Evolutionary conservation across 2,329 filamentous ascomycete species (phyloP), one percentile per base, ranked within the genome.

Genomic region (Emmonsia crescens): DNA sequence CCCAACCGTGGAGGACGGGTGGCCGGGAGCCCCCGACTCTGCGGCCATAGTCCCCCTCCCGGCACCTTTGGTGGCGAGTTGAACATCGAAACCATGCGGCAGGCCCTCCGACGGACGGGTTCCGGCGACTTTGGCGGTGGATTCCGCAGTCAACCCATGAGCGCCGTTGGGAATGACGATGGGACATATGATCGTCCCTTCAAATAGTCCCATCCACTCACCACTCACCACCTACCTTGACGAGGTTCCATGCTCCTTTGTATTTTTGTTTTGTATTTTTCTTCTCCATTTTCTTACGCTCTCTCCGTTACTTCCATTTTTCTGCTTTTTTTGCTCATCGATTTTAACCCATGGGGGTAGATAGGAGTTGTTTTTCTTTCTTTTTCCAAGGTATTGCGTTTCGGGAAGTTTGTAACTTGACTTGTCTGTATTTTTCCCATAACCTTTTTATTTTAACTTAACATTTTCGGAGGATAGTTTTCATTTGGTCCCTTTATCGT

Each of bases 1-100:
- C 86, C 89, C 1, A 74, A 76, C 61, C 75, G 69, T 74, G 83
- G 69, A 73, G 40, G 40, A 4, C 75, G 76, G 59, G 74, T 84
- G 8, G 74, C 89, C 21, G 84, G 81, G 40, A 91, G 88, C 71
- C 88, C 87, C 21, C 67, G 72, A 2, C 80, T 79, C 31, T 81
- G 82, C 52, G 48, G 12, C 57, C 79, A 80, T 64, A 81, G 80
- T 61, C 80, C 83, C 59, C 76, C 83, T 40, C 66, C 74, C 40
- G 74, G 80, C 57, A 78, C 63, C 59, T 68, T 79, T 63, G 81
- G 79, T 54, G 83, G 85, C 31, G 92, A 96, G 65, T 78, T 96
- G 63, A 91, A 89, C 63, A 89, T 96, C 66, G 91, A 96, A 79
- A 96, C 92, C 3, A 96, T 96, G 92, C 83, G 87, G 59, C 91